Evolutionary conservation across 257 asterid species (phyloP), one percentile per base, ranked within the genome.

Genomic region (Rhazya stricta): DNA sequence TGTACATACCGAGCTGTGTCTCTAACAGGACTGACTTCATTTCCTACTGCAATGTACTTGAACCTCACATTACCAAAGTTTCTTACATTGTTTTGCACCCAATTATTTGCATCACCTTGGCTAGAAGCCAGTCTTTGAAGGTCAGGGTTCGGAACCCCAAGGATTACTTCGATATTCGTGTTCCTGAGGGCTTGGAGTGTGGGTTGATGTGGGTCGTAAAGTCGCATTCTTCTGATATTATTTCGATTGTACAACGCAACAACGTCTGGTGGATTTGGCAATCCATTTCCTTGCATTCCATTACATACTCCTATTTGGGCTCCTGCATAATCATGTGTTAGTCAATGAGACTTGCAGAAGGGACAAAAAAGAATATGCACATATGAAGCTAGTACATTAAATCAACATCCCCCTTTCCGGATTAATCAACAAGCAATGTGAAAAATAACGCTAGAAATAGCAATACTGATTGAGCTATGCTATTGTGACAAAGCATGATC

Each of bases 31-130:
- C 83, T 82, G 23, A 80, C 81, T 82, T 90, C 92, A 42, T 90
- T 90, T 23, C 94, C 93, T 16, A 87, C 92, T 0, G 86, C 87
- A 3, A 88, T 87, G 82, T 88, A 87, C 21, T 76, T 67, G 77
- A 86, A 82, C 4, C 67, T 72, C 8, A 87, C 90, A 51, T 78
- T 74, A 6, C 72, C 76, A 32, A 79, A 80, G 88, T 85, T 91
- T 29, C 60, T 36, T 1, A 87, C 86, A 37, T 90, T 87, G 83
- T 77, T 79, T 75, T 79, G 88, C 68, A 89, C 86, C 95, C 91
- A 91, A 2, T 56, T 34, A 61, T 87, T 74, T 27, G 92, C 94
- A 58, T 86, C 86, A 32, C 53, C 88, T 81, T 86, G 95, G 84
- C 76, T 77, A 0, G 89, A 75, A 6, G 85, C 85, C 32, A 82